A percentile compares a stretch with the other conserved stretches of the same genome.
phyloP scores from a whole-genome alignment of 495 filamentous ascomycete species.

The Penicillium roqueforti region DNA sequence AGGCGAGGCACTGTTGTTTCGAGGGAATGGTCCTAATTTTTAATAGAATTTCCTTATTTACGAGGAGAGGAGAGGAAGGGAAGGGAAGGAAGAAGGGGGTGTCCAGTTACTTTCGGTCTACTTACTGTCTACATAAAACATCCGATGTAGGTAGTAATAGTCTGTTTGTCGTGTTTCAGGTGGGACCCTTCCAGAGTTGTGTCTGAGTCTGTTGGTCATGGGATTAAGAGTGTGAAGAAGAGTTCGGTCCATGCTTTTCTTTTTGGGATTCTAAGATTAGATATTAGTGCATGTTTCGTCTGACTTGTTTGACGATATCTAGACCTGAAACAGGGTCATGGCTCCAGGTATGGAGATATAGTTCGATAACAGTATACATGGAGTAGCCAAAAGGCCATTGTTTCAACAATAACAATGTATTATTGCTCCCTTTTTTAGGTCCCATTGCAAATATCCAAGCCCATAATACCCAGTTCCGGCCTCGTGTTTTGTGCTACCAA shows the following conservation, averaged over 20 bases:
- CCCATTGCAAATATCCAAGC: neutral
- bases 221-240: neutral
- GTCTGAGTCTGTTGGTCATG: neutral
- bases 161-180: conserved; percentile 1
- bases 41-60: neutral
- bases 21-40: neutral
- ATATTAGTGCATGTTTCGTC: neutral
- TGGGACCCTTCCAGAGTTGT: neutral
- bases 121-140: neutral
- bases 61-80: neutral
- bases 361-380: neutral
- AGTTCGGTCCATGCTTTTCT: neutral
- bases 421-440: neutral
- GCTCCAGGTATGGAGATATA: neutral
- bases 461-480: neutral
- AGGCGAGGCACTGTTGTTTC: conserved; percentile 1
- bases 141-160: neutral
- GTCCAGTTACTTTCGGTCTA: neutral
- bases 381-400: neutral
- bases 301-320: conserved; percentile 4
- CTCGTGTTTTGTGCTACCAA: conserved; percentile 10
- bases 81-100: neutral
- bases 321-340: conserved; percentile 5
- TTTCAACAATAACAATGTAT: neutral
- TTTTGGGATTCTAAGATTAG: neutral